phyloP scores from a whole-genome alignment of 2,329 filamentous ascomycete genomes.

The Scedosporium aurantiacum region DNA sequence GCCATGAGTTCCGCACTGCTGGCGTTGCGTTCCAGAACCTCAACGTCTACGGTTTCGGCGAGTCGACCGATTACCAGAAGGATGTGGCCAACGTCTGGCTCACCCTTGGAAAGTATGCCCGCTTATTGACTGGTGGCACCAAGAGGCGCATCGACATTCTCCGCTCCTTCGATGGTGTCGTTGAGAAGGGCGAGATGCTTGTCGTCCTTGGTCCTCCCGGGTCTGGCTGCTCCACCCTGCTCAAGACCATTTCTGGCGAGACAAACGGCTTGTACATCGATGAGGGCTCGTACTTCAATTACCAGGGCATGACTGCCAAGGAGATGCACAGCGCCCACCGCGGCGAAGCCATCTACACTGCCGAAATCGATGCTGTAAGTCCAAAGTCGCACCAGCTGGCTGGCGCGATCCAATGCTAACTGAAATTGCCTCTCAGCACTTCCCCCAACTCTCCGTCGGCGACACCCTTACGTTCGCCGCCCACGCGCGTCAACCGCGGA shows the following conservation, averaged over 20 bases:
- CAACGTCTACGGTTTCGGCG: conserved; percentile 57
- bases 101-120: conserved; percentile 30
- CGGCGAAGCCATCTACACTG: conserved; percentile 79
- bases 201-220: conserved; percentile 63
- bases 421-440: conserved; percentile 35
- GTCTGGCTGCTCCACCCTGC: conserved; percentile 70
- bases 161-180: conserved; percentile 54
- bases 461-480: conserved; percentile 73
- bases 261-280: conserved; percentile 70
- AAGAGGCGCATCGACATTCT: conserved; percentile 56
- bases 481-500: conserved; percentile 52
- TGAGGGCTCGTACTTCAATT: conserved; percentile 64
- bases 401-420: not conserved
- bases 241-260: conserved; percentile 77
- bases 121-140: conserved; percentile 39
- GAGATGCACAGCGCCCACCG: conserved; percentile 71
- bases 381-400: not conserved
- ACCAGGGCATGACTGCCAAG: conserved; percentile 61
- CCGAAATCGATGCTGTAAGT: conserved; percentile 58
- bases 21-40: conserved; percentile 58
- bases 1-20: conserved; percentile 45
- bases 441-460: conserved; percentile 64
- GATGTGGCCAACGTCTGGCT: conserved; percentile 53
- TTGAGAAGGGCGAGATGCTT: conserved; percentile 63
- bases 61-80: conserved; percentile 60